Evolutionary conservation across 1,139 yeast genomes (phyloP).

Genomic region (Diutina pseudorugosa): DNA sequence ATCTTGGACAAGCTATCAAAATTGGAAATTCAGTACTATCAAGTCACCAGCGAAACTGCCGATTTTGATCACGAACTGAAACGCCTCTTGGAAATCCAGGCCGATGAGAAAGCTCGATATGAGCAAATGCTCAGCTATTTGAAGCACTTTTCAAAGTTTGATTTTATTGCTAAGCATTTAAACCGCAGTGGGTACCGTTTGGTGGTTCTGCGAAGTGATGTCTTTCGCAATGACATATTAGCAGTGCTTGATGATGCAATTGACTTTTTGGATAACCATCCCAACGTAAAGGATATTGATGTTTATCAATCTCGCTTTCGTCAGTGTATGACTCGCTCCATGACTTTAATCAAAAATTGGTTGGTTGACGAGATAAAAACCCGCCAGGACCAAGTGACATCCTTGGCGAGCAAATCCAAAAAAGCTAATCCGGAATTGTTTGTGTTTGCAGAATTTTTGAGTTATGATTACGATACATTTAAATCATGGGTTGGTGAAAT

Average conservation of each 20-base stretch:
- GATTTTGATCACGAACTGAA: constrained; percentile 54
- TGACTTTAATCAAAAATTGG: constrained; percentile 64
- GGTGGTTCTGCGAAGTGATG: constrained; percentile 43
- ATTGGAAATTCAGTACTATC: constrained; percentile 37
- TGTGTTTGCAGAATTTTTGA: constrained; percentile 42
- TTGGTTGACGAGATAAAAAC: constrained; percentile 40
- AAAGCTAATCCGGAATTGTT: constrained; percentile 6
- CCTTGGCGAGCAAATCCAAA: not conserved
- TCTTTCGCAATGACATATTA: constrained; percentile 30
- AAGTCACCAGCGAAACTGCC: constrained; percentile 46
- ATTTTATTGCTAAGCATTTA: constrained; percentile 53
- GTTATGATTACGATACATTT: constrained; percentile 23
- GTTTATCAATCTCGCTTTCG: constrained; percentile 61
- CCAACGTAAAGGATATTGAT: constrained; percentile 58
- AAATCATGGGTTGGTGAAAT: not conserved
- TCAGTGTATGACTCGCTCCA: constrained; percentile 76
- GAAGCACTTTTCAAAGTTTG: constrained; percentile 56
- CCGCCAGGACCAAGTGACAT: constrained; percentile 1
- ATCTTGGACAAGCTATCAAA: constrained; percentile 30
- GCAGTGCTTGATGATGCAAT: constrained; percentile 45
- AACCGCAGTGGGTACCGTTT: constrained; percentile 53
- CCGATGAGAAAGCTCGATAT: constrained; percentile 29
- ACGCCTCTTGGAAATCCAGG: constrained; percentile 38
- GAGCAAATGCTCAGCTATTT: constrained; percentile 41
- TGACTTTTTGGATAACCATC: constrained; percentile 21